Percentiles rank a stretch among this genome's conserved stretches.
These are phyloP conservation scores for Gaeumannomyces tritici DNA, from an alignment of 2,329 filamentous ascomycete species.

Conservation along the genomic window DNA sequence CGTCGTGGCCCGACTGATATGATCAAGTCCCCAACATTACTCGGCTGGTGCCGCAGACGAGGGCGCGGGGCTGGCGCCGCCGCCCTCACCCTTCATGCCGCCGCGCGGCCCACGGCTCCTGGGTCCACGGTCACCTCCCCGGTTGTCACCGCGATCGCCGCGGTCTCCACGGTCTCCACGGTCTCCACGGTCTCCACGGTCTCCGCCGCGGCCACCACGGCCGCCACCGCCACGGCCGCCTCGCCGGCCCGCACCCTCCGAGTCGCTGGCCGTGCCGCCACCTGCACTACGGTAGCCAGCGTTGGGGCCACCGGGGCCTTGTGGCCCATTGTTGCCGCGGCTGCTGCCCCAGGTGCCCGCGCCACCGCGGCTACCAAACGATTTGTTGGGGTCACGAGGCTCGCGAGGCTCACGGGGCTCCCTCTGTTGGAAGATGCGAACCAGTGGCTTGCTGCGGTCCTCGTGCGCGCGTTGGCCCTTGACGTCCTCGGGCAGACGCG, in stretches of 20 bases:
- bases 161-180: conserved; percentile 41
- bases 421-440: conserved; percentile 73
- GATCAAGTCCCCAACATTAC: not conserved
- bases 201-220: conserved; percentile 44
- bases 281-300: conserved; percentile 65
- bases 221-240: conserved; percentile 48
- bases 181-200: conserved; percentile 35
- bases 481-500: conserved; percentile 63
- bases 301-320: conserved; percentile 21
- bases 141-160: conserved; percentile 40
- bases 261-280: conserved; percentile 65
- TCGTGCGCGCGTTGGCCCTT: conserved; percentile 47
- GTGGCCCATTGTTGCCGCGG: conserved; percentile 27
- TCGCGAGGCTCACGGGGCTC: conserved; percentile 22
- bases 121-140: conserved; percentile 47
- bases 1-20: not conserved
- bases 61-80: conserved; percentile 42
- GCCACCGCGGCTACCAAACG: conserved; percentile 41
- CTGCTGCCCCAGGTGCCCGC: conserved; percentile 60
- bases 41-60: conserved; percentile 34
- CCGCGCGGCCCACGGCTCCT: conserved; percentile 38
- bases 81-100: conserved; percentile 33
- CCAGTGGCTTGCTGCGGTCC: conserved; percentile 68
- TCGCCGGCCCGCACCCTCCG: conserved; percentile 45
- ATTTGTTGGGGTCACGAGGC: conserved; percentile 36